Evolutionary conservation across 371 early-diverging fungal genomes (phyloP), one percentile per base, ranked within the genome.

Genomic region (Smittium culicis): DNA sequence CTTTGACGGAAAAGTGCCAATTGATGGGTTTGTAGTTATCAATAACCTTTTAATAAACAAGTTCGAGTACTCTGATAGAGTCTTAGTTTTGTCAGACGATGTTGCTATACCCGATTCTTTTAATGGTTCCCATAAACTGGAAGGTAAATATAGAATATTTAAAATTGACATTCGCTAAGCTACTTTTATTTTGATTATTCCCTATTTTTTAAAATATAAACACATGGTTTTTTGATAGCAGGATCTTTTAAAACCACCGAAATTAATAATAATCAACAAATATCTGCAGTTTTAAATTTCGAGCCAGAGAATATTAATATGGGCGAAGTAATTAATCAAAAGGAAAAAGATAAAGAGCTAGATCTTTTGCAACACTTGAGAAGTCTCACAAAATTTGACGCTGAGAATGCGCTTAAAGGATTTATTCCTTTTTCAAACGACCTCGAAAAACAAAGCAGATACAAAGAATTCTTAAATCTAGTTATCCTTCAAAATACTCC

Each of bases 341-440:
- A 24, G 55, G 55, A 55, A 55, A 27, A 24, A 24, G 55, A 55
- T 55, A 55, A 55, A 24, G n/a, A 55, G 24, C 24, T n/a, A n/a
- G n/a, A n/a, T n/a, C n/a, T n/a, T n/a, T n/a, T n/a, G n/a, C n/a
- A n/a, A n/a, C 32, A 28, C 25, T 3, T 34, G 54, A 35, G 29
- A 17, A 16, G 33, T 17, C 27, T 1, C 1, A 66, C 66, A 5
- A 56, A 30, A 31, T 61, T 29, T 25, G 74, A 67, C 11, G 33
- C 67, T 20, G 11, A 79, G 61, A 81, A 84, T 1, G 94, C 94
- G 0, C 68, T 92, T 34, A 78, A 81, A 68, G 94, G 93, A 1
- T 93, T 87, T 71, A 89, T 91, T 75, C 94, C 94, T 1, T 93
- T 92, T 79, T 84, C 82, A 2, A 85, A 83, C 35, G 84, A 86